Evolutionary conservation across 148 eudicot genomes (phyloP), one percentile per base, ranked within the genome.

Genomic region (Rheum nobile): DNA sequence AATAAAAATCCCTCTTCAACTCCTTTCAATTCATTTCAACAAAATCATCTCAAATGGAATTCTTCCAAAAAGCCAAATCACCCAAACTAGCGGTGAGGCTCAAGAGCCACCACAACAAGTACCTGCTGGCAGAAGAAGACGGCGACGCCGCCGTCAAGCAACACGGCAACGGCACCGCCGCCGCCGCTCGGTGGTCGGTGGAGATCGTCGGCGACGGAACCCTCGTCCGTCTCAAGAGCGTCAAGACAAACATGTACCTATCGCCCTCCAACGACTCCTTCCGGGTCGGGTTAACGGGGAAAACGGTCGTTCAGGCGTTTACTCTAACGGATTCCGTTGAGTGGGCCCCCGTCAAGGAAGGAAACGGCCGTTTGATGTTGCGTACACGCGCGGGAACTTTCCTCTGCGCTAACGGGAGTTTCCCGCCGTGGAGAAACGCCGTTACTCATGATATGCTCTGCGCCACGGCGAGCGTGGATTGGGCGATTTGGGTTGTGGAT

Each of bases 401-500:
- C 37, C 67, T 91, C 50, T 79, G 90, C 44, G 92, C 87, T 0
- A 91, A 91, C 61, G 87, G 93, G 1, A 85, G 86, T 0, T 54
- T 85, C n/a, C 89, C 91, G 19, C 91, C 96, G 0, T 91, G 93
- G 93, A 79, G 82, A 65, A 87, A 88, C 74, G 84, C 92, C 0
- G 76, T 91, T 1, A 91, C 96, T 0, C 96, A 91, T 80, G 93
- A 91, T 44, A 71, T 82, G 37, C 91, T 90, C 6, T 75, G 83
- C 32, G 77, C 88, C 73, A 84, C 81, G 31, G 74, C 84, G 0
- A 87, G 88, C 0, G 88, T 83, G 55, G 82, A 80, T 72, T 91
- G 93, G 96, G 77, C 89, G 1, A 31, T 91, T 71, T 91, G 92
- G 96, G 83, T 61, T 37, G 89, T 91, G 43, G 96, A 91, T 46